phyloP scores from a whole-genome alignment of 2,329 filamentous ascomycete species.

The Rhinocladiella similis region DNA sequence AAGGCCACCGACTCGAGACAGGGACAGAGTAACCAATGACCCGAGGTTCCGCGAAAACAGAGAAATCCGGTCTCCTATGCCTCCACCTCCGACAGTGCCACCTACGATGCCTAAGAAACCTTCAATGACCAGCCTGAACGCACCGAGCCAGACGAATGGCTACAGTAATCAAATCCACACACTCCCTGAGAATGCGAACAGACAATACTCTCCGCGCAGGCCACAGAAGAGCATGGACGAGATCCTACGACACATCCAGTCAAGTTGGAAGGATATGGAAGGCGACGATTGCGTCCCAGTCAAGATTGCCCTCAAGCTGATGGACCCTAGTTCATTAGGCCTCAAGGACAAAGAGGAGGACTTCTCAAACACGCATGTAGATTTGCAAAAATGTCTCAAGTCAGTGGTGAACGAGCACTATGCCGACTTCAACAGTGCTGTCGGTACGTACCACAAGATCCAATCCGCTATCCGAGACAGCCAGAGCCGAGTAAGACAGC shows the following conservation, averaged over 20 bases:
- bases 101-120: slow-evolving; percentile 20
- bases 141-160: slow-evolving; percentile 16
- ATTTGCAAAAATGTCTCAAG: slow-evolving; percentile 90
- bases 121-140: slow-evolving; percentile 15
- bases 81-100: slow-evolving; percentile 16
- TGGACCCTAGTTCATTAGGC: slow-evolving; percentile 91
- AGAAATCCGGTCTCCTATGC: slow-evolving; percentile 19
- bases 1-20: slow-evolving; percentile 18
- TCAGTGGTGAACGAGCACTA: slow-evolving; percentile 97
- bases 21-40: slow-evolving; percentile 25
- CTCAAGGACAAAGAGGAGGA: slow-evolving; percentile 83
- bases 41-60: slow-evolving; percentile 19
- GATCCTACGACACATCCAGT: slow-evolving; percentile 62
- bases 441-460: slow-evolving; percentile 98
- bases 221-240: slow-evolving; percentile 29
- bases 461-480: slow-evolving; percentile 88
- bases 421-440: slow-evolving; percentile 98
- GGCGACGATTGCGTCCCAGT: slow-evolving; percentile 86
- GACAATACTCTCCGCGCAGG: slow-evolving; percentile 23
- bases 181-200: slow-evolving; percentile 16
- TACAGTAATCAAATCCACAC: slow-evolving; percentile 11
- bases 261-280: slow-evolving; percentile 91
- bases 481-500: slow-evolving; percentile 76
- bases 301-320: slow-evolving; percentile 88
- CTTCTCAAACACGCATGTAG: slow-evolving; percentile 79